Base-by-base conservation (phyloP, 345 rosid genomes). In the Turritis glabra region DNA sequence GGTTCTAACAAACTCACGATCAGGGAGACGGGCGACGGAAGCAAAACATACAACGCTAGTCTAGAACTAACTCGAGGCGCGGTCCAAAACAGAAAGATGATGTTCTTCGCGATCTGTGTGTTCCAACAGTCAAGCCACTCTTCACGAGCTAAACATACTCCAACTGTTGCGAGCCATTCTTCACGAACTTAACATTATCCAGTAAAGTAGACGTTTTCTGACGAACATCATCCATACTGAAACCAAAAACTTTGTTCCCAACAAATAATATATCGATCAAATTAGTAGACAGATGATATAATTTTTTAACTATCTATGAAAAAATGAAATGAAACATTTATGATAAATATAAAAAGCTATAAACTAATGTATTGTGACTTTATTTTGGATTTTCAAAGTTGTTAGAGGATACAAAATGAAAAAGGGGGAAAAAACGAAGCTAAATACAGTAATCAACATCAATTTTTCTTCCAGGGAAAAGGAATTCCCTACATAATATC, bases 401-500 rank as follows among this genome's bases (percentile, higher is more conserved):
- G 43, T 32, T 11, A 33, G 26, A 32, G n/a, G 25, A 57, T 35
- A 57, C 41, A 2, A 19, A 17, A 30, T 2, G 14, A 13, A 13
- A 40, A 14, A 12, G 12, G 8, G 8, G 7, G 7, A 52, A 17
- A 54, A n/a, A 1, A 10, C 32, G 15, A 17, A 56, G 43, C 26
- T 70, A 30, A 32, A 30, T 57, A 44, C 46, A 56, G 12, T 43
- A 69, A 14, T 18, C 15, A 44, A 44, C 33, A 69, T 30, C 56
- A 21, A 2, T 9, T 17, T 40, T 25, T 69, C 14, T 37, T 26
- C 1, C 7, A 26, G 18, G 51, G 40, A 38, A 69, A 43, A 29
- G 7, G 13, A 38, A 57, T 14, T 38, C 65, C 65, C 8, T 15
- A 29, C 19, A 54, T 43, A 8, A 64, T 21, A 44, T 53, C 3